Base-by-base conservation (phyloP, 768 basidiomycete species). In the Pleurotus pulmonarius region DNA sequence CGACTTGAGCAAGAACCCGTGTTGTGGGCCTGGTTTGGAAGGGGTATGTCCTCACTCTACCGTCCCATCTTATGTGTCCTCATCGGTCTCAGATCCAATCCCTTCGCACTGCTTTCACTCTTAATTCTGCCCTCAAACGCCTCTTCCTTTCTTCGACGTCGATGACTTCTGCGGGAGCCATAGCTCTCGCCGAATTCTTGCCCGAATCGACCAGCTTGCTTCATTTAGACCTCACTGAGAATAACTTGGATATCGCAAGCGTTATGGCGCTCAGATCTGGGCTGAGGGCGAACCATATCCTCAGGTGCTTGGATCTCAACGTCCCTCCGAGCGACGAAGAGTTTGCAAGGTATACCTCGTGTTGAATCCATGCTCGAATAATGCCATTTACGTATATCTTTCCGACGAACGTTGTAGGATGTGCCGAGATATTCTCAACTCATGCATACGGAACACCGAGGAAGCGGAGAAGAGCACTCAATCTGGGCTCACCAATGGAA, bases 131-230 rank as follows among this genome's bases (percentile, higher is more conserved):
- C 0, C 82, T 99, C 34, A 98, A 96, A 65, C 86, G 97, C 1
- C 75, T 99, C 44, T 98, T 97, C 75, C 81, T 98, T 18, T 89
- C 92, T 5, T 84, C 87, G 2, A 97, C 95, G 0, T 75, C 77
- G 3, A 81, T 98, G 65, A 82, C 83, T 0, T 89, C 91, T 0
- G 75, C 86, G 0, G 94, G 94, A 1, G 95, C 96, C 0, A 98
- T 98, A 60, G 89, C 93, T 0, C 81, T 98, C 1, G 97, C 96
- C 2, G 96, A 98, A 69, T 98, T 97, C 75, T 82, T 98, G 0
- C 94, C 95, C 0, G 95, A 98, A 68, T 87, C 91, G 0, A 81
- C 79, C 15, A 89, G 88, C 0, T 77, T 99, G 4, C 77, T 98
- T 0, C 95, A 98, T 69, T 85, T 99, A 54, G 97, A 98, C 70